phyloP scores from a whole-genome alignment of 768 basidiomycete genomes.

The Phlebiopsis flavidoalba region DNA sequence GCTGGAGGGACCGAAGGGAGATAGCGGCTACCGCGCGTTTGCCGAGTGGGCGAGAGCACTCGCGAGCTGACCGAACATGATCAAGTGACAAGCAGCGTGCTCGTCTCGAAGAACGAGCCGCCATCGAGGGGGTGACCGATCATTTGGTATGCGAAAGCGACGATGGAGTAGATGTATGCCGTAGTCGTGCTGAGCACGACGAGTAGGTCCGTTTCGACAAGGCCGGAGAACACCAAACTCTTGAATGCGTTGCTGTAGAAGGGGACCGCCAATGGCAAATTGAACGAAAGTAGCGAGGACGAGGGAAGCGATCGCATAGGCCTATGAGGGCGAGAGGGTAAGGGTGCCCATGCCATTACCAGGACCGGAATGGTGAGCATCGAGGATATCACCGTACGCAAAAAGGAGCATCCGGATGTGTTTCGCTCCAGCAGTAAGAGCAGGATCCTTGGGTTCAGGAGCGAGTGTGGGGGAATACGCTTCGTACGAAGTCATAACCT shows the following conservation, averaged over 20 bases:
- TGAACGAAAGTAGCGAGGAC: slow-evolving; percentile 36
- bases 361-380: slow-evolving; percentile 36
- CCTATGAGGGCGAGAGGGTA: slow-evolving; percentile 26
- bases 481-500: slow-evolving; percentile 24
- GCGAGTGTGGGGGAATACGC: slow-evolving; percentile 22
- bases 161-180: slow-evolving; percentile 37
- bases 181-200: slow-evolving; percentile 33
- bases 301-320: slow-evolving; percentile 33
- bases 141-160: slow-evolving; percentile 31
- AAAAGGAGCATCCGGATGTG: slow-evolving; percentile 27
- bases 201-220: slow-evolving; percentile 35
- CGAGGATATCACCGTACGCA: slow-evolving; percentile 27
- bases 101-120: slow-evolving; percentile 39
- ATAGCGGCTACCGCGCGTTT: slow-evolving; percentile 17
- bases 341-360: slow-evolving; percentile 37
- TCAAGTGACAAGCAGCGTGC: slow-evolving; percentile 37
- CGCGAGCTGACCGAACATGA: slow-evolving; percentile 35
- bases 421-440: slow-evolving; percentile 22
- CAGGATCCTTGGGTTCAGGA: slow-evolving; percentile 20
- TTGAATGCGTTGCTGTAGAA: slow-evolving; percentile 32
- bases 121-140: slow-evolving; percentile 25
- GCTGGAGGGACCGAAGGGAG: slow-evolving; percentile 21
- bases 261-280: slow-evolving; percentile 27
- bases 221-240: slow-evolving; percentile 30
- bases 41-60: slow-evolving; percentile 32